Evolutionary conservation across 768 basidiomycete genomes (phyloP).

Genomic region (Boletus pseudo-olivaceus): DNA sequence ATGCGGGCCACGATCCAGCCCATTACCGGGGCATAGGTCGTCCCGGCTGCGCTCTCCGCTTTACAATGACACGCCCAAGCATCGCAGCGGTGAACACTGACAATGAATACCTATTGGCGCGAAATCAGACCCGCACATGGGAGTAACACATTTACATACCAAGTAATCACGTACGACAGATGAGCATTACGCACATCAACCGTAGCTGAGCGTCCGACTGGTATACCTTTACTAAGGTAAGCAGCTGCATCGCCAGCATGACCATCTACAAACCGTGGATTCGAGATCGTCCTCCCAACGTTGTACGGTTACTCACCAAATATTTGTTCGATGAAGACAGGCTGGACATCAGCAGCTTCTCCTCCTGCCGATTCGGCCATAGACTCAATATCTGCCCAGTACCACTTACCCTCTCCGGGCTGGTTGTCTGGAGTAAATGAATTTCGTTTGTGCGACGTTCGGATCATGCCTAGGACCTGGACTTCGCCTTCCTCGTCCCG

Average conservation of each 20-base stretch:
- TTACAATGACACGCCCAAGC: conserved; percentile 66
- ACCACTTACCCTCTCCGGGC: conserved; percentile 79
- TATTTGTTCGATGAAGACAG: conserved; percentile 87
- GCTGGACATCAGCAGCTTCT: conserved; percentile 67
- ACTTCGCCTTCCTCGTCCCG: conserved; percentile 52
- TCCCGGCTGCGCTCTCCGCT: conserved; percentile 46
- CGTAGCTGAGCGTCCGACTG: conserved; percentile 77
- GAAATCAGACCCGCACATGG: conserved; percentile 11
- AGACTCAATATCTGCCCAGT: conserved; percentile 81
- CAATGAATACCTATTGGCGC: conserved; percentile 71
- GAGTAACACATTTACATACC: conserved; percentile 46
- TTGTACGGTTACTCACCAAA: conserved; percentile 57
- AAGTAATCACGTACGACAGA: conserved; percentile 91
- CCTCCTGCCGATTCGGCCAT: conserved; percentile 82
- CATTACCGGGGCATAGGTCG: conserved; percentile 55
- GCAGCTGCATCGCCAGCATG: conserved; percentile 70
- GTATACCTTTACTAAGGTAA: conserved; percentile 65
- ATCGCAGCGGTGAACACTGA: conserved; percentile 82
- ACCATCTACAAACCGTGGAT: conserved; percentile 55
- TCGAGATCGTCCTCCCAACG: background rate
- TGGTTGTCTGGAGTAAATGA: conserved; percentile 87
- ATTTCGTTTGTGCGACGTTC: conserved; percentile 70
- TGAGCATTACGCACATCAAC: conserved; percentile 93
- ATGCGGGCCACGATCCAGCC: background rate
- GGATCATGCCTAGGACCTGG: conserved; percentile 82